Evolutionary conservation across 2,329 filamentous ascomycete genomes (phyloP).

Genomic region (Trichophyton equinum): DNA sequence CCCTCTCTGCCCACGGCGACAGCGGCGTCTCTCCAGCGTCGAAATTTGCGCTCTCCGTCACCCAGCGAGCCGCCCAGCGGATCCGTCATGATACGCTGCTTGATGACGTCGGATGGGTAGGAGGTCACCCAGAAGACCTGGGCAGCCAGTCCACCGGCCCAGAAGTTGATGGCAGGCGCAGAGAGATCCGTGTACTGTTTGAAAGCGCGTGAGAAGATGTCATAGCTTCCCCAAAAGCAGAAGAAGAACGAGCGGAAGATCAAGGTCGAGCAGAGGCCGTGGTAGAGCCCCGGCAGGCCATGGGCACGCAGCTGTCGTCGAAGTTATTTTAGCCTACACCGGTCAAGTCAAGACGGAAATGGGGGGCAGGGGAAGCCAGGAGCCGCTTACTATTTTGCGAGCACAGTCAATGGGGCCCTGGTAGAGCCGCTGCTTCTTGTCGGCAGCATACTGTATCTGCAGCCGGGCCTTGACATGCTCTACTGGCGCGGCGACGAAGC

Average conservation of each 20-base stretch:
- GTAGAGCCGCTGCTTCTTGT: slow-evolving; percentile 67
- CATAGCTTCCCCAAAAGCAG: slow-evolving; percentile 97
- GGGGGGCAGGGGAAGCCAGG: neutral
- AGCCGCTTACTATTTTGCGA: slow-evolving; percentile 42
- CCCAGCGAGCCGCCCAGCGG: slow-evolving; percentile 58
- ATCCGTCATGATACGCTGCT: slow-evolving; percentile 96
- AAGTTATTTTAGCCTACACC: neutral
- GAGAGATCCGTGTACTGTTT: slow-evolving; percentile 55
- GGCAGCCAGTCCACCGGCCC: slow-evolving; percentile 84
- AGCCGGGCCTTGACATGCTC: slow-evolving; percentile 91
- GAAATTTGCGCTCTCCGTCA: slow-evolving; percentile 57
- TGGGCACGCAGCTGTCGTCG: slow-evolving; percentile 41
- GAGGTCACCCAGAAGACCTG: slow-evolving; percentile 91
- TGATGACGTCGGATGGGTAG: slow-evolving; percentile 86
- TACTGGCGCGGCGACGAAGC: slow-evolving; percentile 82
- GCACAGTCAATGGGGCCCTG: slow-evolving; percentile 76
- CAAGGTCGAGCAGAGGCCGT: slow-evolving; percentile 71
- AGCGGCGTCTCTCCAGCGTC: slow-evolving; percentile 68
- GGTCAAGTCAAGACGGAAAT: too few species aligned
- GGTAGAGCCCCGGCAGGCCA: slow-evolving; percentile 70
- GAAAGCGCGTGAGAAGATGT: slow-evolving; percentile 61
- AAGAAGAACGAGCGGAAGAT: slow-evolving; percentile 91
- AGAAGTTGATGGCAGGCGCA: slow-evolving; percentile 81
- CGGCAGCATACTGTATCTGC: slow-evolving; percentile 82
- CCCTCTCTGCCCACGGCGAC: slow-evolving; percentile 60